Evolutionary conservation across 805 yeast species (phyloP), one percentile per base, ranked within the genome.

Genomic region (Debaryomyces prosopidis): DNA sequence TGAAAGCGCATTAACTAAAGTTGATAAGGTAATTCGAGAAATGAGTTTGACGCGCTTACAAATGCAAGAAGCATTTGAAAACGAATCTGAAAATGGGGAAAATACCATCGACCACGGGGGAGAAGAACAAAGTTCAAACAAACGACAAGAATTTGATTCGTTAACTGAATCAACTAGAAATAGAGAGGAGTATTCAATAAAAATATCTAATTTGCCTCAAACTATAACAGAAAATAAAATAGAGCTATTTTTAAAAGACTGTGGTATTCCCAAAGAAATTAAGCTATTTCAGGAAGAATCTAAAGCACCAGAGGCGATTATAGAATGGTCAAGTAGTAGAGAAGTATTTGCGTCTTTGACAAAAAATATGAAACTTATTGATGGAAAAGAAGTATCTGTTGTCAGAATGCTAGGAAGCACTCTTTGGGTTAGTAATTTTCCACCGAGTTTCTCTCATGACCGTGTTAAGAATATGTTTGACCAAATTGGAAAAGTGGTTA

Each of bases 361-460:
- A 0, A 82, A 77, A 50, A 79, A 81, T 27, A 70, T 63, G 46
- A 85, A 84, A 54, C 56, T 47, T 8, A 45, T 84, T 0, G 71
- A 69, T 0, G 77, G 71, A 0, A 43, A 55, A 1, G 72, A 68
- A 32, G 65, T 88, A 0, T 40, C 54, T 3, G 85, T 88, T 0
- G 59, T 58, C 3, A 62, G 76, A 30, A 62, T 80, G 2, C 56
- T 65, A 16, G 68, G 76, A 11, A 68, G 79, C 31, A 84, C 89
- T 0, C 46, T 88, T 1, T 89, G 89, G 85, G 81, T 84, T 2
- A 79, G 91, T 0, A 88, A 88, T 55, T 87, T 78, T 54, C 90
- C 95, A 0, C 84, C 88, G 2, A 55, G 65, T 1, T 76, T 60
- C 46, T 69, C 73, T 0, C 66, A 68, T 18, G 62, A 59, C 0